phyloP scores from a whole-genome alignment of 371 early-diverging fungal genomes.

The Mortierella sp. region DNA sequence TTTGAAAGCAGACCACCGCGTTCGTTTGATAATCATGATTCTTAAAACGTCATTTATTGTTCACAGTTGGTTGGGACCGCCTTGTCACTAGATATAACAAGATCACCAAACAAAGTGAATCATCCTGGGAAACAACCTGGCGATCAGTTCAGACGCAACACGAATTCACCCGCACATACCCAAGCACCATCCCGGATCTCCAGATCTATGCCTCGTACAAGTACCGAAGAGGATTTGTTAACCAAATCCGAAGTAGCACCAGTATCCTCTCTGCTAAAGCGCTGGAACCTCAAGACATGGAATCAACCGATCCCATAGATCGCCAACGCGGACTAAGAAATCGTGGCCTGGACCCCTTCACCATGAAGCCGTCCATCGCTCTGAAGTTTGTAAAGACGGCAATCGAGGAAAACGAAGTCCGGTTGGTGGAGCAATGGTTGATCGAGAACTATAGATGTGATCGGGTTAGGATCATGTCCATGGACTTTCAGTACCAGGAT shows the following conservation, averaged over 20 bases:
- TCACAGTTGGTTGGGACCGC: conserved; percentile 51
- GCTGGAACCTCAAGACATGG: conserved; percentile 58
- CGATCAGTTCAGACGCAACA: conserved; percentile 59
- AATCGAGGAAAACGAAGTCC: conserved; percentile 62
- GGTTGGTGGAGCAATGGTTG: conserved; percentile 60
- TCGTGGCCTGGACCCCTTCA: conserved; percentile 63
- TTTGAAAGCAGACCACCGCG: too few species aligned
- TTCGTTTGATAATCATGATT: too few species aligned
- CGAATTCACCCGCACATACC: conserved; percentile 60
- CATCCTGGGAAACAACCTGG: conserved; percentile 68
- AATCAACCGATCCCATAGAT: conserved; percentile 47
- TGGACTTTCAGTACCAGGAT: conserved; percentile 59
- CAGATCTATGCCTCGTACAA: conserved; percentile 71
- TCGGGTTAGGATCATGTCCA: conserved; percentile 61
- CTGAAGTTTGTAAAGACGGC: conserved; percentile 61
- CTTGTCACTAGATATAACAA: conserved; percentile 59
- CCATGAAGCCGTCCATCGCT: conserved; percentile 65
- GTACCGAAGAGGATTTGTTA: conserved; percentile 68
- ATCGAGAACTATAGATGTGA: conserved; percentile 62
- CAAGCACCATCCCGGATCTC: conserved; percentile 58
- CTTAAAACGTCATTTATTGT: too few species aligned
- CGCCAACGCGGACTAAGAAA: conserved; percentile 41
- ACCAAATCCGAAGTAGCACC: conserved; percentile 61
- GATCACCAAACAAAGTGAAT: conserved; percentile 59
- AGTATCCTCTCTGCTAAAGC: conserved; percentile 60